Evolutionary conservation across 257 asterid species (phyloP), one percentile per base, ranked within the genome.

Genomic region (Handroanthus guayacan): DNA sequence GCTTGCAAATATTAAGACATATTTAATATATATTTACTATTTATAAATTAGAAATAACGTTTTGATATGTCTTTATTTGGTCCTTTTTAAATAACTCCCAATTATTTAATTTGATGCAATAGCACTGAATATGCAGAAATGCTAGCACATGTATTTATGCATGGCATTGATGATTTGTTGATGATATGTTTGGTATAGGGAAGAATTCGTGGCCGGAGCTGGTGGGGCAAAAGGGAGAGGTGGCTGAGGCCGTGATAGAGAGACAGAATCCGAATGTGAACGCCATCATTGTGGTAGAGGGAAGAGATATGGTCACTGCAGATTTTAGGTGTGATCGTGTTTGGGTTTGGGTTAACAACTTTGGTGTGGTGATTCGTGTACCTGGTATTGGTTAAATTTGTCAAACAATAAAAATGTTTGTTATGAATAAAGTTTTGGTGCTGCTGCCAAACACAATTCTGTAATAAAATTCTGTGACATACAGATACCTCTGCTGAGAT

Each of bases 321-420:
- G 90, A 87, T 73, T 84, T 72, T 62, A 64, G 88, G 52, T 87
- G 89, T 39, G 84, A 84, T 36, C 90, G 90, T 14, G 92, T 85
- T 8, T 72, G 94, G 90, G 87, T 89, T 68, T 87, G 86, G 85
- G 81, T 87, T 9, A 16, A 84, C 71, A 48, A 67, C 3, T 0
- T 37, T 5, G 67, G 80, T 1, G 5, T 64, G 8, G 94, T 87
- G 0, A 1, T 76, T 31, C 85, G 80, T 50, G 4, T 73, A 36
- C 90, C 91, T 6, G 9, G 0, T 3, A 31, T 78, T 10, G 83
- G 85, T 12, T 85, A 66, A 56, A n/a, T 9, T 9, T 72, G 31
- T 25, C 31, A 25, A 25, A 25, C 45, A 41, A 41, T 5, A n/a
- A 16, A 10, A 17, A 17, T 39, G 11, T 1, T 14, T 41, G 10